Evolutionary conservation across 2,329 filamentous ascomycete genomes (phyloP), one percentile per base, ranked within the genome.

Genomic region (Pseudocercospora cruenta): DNA sequence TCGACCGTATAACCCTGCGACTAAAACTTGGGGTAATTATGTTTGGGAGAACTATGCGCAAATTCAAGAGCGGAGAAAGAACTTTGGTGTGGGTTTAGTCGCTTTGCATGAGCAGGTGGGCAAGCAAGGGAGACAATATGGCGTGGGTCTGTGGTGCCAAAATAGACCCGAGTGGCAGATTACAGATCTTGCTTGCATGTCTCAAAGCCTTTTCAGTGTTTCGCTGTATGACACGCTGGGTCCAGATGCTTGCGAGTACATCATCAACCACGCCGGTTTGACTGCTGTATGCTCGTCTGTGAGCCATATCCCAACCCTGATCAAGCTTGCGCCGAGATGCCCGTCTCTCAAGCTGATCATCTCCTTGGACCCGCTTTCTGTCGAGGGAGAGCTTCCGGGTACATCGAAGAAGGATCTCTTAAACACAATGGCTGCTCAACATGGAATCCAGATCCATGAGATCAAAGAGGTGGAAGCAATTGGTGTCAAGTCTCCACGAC

Each of bases 221-320:
- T 97, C 94, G 4, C 90, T 99, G 59, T 99, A 99, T 83, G 95
- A 98, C 80, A 97, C 94, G 12, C 87, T 99, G 4, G 94, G 94
- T 9, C 90, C 94, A 12, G 92, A 97, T 71, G 88, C 94, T 2
- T 94, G 92, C 64, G 93, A 98, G 81, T 98, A 92, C 82, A 97
- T 99, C 79, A 91, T 98, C 82, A 96, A 96, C 80, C 94, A 98
- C 78, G 88, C 93, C 62, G 86, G 89, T 68, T 82, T 98, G 64
- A 80, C 85, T 65, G 92, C 89, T 74, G 88, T 98, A 45, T 88
- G 91, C 69, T 90, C 91, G 65, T 93, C 91, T 28, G 83, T 97
- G 54, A 88, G 88, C 51, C 94, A 97, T 75, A 89, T 97, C 61
- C 89, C 93, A 1, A 87, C 88, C 16, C 86, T 97, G 62, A 84